Percentiles rank a stretch among this genome's conserved stretches.
Evolutionary conservation across 2,329 filamentous ascomycete species (phyloP).

Genomic region (Ceratocystis huliohia): DNA sequence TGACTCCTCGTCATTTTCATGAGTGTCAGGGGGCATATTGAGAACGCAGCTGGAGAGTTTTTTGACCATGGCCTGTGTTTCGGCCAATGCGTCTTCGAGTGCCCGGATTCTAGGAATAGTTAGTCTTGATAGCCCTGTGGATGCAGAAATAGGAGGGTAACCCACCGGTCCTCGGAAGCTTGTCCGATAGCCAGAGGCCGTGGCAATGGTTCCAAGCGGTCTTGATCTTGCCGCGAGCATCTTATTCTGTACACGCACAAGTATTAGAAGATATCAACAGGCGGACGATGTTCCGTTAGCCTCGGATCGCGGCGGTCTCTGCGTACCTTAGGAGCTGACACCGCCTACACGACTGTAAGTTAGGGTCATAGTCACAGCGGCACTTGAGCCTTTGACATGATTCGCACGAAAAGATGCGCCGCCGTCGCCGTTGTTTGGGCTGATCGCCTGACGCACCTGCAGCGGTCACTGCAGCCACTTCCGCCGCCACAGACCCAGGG

Average conservation of each 20-base stretch:
- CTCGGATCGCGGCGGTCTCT: neutral
- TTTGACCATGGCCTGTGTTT: slow-evolving; percentile 16
- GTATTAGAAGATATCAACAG: neutral
- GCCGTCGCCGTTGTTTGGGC: slow-evolving; percentile 17
- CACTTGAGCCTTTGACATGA: slow-evolving; percentile 20
- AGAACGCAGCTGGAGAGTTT: slow-evolving; percentile 10
- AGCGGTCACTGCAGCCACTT: slow-evolving; percentile 14
- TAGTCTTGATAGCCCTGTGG: neutral
- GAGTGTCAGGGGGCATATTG: slow-evolving; percentile 8
- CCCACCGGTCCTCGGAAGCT: slow-evolving; percentile 16
- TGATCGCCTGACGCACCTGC: slow-evolving; percentile 7
- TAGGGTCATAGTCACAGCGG: slow-evolving; percentile 18
- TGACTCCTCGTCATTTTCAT: slow-evolving; percentile 11
- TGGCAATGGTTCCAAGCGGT: slow-evolving; percentile 17
- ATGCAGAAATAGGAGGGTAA: neutral
- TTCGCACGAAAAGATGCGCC: slow-evolving; percentile 19
- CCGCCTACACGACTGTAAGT: slow-evolving; percentile 17
- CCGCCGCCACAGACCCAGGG: slow-evolving; percentile 15
- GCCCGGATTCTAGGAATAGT: slow-evolving; percentile 13
- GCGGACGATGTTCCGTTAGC: neutral
- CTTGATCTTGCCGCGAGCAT: slow-evolving; percentile 20
- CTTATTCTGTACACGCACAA: slow-evolving; percentile 11
- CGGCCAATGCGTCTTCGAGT: slow-evolving; percentile 14
- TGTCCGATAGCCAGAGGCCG: neutral
- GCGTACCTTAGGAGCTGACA: slow-evolving; percentile 17